Base-by-base conservation (phyloP, 352 stramenopile genomes). In the Phytophthora brassicae region DNA sequence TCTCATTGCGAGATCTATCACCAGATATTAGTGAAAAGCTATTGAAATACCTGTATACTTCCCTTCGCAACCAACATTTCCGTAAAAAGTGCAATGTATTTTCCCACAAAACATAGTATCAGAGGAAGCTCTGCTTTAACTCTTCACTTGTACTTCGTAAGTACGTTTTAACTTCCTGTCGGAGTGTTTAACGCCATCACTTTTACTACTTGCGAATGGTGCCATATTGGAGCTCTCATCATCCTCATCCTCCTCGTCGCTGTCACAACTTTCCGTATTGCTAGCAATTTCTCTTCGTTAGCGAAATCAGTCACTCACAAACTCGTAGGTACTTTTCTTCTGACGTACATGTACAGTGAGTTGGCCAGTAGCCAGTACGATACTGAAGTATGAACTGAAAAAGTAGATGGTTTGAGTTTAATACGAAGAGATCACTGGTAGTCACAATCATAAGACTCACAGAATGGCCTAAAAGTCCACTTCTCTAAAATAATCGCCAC, bases 401-500 rank as follows among this genome's bases (percentile, higher is more conserved):
- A 6, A 84, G 57, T 22, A 91, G 49, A 3, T 77, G 51, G 26
- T 88, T 66, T 9, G 78, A 81, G 28, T 74, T 69, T 13, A 89
- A 60, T 26, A 76, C 73, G 26, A 91, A 85, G 1, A 89, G 48
- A n/a, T 88, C 78, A 20, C 80, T 60, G 0, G 65, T 84, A 14
- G 75, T 74, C 43, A 88, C 74, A 0, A 76, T 84, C 42, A 74
- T 71, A 6, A 85, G 49, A 31, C 78, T 86, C 17, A 86, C 77
- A 2, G 80, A 75, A 45, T 87, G 74, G 3, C 74, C 77, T 1
- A 89, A 64, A 4, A 89, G 35, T 5, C 77, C 79, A 17, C 56
- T 79, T 88, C 72, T 4, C 78, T 76, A 44, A 89, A 88, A 50
- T 81, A 86, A 42, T 87, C 74, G 6, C 80, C 78, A 28, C 67